These are phyloP conservation scores for Lactuca sativa DNA, from an alignment of 129 eudicot species.

Conservation along the genomic window DNA sequence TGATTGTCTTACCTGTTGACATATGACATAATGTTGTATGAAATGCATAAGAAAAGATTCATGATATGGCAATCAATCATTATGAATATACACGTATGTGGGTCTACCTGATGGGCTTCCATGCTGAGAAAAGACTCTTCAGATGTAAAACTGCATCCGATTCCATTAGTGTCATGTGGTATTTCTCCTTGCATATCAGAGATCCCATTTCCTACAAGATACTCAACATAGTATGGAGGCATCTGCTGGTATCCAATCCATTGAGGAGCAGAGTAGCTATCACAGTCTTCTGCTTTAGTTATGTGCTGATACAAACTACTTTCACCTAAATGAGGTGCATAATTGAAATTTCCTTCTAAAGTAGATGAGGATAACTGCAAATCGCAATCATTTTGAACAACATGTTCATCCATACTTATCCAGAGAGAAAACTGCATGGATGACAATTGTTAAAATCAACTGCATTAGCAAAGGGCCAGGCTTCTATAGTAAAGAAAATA, in stretches of 20 bases:
- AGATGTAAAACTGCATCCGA: slow-evolving; percentile 33
- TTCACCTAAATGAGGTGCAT: slow-evolving; percentile 34
- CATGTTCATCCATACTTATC: slow-evolving; percentile 38
- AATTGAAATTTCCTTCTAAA: slow-evolving; percentile 27
- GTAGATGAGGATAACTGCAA: slow-evolving; percentile 34
- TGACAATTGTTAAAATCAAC: slow-evolving; percentile 10
- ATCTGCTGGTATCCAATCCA: slow-evolving; percentile 44
- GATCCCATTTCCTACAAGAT: slow-evolving; percentile 42
- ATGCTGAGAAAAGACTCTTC: slow-evolving; percentile 24
- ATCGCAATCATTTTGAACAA: slow-evolving; percentile 9
- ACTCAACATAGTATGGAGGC: slow-evolving; percentile 44
- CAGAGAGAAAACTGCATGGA: slow-evolving; percentile 29
- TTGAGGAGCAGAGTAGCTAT: slow-evolving; percentile 33
- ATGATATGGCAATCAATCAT: slow-evolving; percentile 13
- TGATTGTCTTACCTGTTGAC: slow-evolving; percentile 24
- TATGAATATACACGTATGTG: slow-evolving; percentile 3
- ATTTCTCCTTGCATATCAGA: slow-evolving; percentile 33
- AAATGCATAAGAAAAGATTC: slow-evolving; percentile 14
- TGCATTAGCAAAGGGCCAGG: slow-evolving; percentile 13
- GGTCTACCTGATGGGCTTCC: slow-evolving; percentile 33
- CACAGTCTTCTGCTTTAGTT: slow-evolving; percentile 27
- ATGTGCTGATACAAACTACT: slow-evolving; percentile 30
- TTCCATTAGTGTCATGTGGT: slow-evolving; percentile 18
- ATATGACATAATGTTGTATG: slow-evolving; percentile 5
- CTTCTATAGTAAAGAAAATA: neutral